Evolutionary conservation across 148 eudicot genomes (phyloP).

Genomic region (Diospyros lotus): DNA sequence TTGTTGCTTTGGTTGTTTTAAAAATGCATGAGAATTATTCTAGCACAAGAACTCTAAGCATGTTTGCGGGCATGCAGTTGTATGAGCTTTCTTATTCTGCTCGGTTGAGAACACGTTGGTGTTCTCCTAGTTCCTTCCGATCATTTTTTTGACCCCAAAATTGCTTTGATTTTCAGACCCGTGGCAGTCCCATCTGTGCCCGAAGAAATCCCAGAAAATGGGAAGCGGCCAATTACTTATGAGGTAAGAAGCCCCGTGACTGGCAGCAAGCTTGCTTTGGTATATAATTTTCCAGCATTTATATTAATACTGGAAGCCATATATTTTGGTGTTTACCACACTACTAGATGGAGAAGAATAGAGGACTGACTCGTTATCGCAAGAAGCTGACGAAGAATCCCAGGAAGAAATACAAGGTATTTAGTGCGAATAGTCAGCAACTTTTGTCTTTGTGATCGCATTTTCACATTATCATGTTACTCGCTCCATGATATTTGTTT

Average conservation of each 20-base stretch:
- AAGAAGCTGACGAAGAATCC: conserved; percentile 67
- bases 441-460: too few species aligned
- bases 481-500: background rate
- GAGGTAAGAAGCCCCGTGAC: conserved; percentile 35
- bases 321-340: background rate
- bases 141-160: background rate
- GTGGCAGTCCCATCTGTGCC: conserved; percentile 25
- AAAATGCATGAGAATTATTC: background rate
- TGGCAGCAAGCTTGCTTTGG: background rate
- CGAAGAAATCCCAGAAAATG: conserved; percentile 54
- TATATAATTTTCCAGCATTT: background rate
- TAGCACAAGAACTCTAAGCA: background rate
- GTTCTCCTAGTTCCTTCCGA: background rate
- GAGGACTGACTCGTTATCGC: conserved; percentile 72
- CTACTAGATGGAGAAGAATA: conserved; percentile 75
- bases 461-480: background rate
- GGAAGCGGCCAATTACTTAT: conserved; percentile 61
- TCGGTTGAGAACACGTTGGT: background rate
- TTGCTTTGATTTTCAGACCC: conserved; percentile 34
- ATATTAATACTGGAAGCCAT: background rate
- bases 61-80: background rate
- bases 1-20: background rate
- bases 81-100: background rate
- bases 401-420: conserved; percentile 74
- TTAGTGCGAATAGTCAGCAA: background rate